phyloP scores from a whole-genome alignment of 768 basidiomycete species.

The Leccinum fibrillosum region DNA sequence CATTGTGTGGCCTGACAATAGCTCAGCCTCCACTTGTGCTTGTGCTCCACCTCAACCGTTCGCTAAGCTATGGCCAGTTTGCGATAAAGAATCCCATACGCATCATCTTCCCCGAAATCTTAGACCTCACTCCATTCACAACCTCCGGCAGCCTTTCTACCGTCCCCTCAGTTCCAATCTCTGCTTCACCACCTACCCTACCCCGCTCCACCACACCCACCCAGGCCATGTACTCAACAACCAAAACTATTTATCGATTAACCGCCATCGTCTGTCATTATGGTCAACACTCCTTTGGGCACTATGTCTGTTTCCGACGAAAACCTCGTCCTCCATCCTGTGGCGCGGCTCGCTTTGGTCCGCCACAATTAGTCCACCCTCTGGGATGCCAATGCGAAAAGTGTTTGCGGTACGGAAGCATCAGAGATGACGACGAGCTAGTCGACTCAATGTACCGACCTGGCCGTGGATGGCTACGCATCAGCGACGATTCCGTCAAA shows the following conservation, averaged over 20 bases:
- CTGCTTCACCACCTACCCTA: constrained; percentile 50
- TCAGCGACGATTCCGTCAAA: constrained; percentile 80
- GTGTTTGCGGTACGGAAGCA: constrained; percentile 47
- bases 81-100: constrained; percentile 82
- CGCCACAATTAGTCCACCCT: constrained; percentile 39
- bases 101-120: constrained; percentile 79
- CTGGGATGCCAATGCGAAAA: constrained; percentile 46
- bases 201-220: constrained; percentile 55
- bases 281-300: constrained; percentile 89
- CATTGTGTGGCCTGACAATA: constrained; percentile 16
- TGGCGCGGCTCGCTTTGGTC: constrained; percentile 37
- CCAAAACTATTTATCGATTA: constrained; percentile 82
- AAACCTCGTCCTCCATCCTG: constrained; percentile 57
- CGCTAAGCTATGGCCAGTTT: constrained; percentile 72
- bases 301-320: constrained; percentile 89
- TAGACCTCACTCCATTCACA: constrained; percentile 87
- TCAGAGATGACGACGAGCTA: constrained; percentile 54
- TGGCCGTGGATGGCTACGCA: constrained; percentile 79
- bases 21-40: constrained; percentile 80
- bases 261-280: constrained; percentile 88
- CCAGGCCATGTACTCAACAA: constrained; percentile 46
- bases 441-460: constrained; percentile 32
- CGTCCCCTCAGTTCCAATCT: constrained; percentile 67
- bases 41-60: constrained; percentile 88
- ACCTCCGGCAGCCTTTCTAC: constrained; percentile 78